Conservation (phyloP, 176 grass and related monocot genomes). For the Oryza punctata region DNA sequence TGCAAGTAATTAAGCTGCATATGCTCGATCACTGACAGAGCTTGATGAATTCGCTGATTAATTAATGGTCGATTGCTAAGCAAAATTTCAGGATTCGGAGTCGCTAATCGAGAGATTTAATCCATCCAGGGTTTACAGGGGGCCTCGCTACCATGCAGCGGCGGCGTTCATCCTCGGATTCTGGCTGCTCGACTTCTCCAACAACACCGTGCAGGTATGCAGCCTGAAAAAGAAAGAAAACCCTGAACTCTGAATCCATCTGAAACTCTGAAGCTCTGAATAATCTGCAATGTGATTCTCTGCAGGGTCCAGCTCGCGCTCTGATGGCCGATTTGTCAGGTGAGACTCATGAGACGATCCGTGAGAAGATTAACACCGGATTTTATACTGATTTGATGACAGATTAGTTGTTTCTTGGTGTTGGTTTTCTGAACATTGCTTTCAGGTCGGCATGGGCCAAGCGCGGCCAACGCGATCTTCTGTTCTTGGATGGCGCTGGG, state of each 20-base stretch:
- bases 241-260: background rate
- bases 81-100: background rate
- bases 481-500: constrained; percentile 87
- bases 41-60: background rate
- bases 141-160: constrained; percentile 59
- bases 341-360: background rate
- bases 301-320: constrained; percentile 69
- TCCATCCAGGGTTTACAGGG: constrained; percentile 56
- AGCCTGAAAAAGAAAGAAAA: background rate
- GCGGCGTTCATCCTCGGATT: constrained; percentile 69
- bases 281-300: background rate
- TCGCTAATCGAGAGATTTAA: background rate
- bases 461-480: constrained; percentile 79
- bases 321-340: constrained; percentile 81
- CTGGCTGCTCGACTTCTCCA: constrained; percentile 85
- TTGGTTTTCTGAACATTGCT: background rate
- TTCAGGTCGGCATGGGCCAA: constrained; percentile 58
- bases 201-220: constrained; percentile 72
- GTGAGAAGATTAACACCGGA: background rate
- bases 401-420: background rate
- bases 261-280: background rate
- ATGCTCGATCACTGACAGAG: background rate
- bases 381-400: background rate
- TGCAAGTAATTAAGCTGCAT: constrained; percentile 53
- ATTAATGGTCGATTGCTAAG: background rate